Evolutionary conservation across 2,329 filamentous ascomycete species (phyloP).

Genomic region (Pyrenophora teres): DNA sequence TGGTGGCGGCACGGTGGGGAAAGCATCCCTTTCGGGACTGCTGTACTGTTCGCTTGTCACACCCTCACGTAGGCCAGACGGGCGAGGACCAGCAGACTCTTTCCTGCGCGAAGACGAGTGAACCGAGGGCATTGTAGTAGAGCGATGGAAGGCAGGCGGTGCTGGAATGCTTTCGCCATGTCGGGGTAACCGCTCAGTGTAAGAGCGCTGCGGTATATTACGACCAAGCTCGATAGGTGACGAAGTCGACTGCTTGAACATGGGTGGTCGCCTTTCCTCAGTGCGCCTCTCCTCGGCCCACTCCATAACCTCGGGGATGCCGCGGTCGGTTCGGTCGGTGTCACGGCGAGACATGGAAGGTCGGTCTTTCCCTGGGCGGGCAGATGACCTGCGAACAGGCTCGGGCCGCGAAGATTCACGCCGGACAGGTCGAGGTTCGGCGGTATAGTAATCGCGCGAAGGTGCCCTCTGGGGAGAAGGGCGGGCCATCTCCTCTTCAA

Average conservation of each 20-base stretch:
- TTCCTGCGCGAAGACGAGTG: slow-evolving; percentile 35
- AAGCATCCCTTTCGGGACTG: slow-evolving; percentile 27
- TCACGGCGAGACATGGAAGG: slow-evolving; percentile 30
- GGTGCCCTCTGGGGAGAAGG: slow-evolving; percentile 36
- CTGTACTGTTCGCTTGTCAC: slow-evolving; percentile 32
- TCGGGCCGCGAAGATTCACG: slow-evolving; percentile 35
- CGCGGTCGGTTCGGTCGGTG: slow-evolving; percentile 36
- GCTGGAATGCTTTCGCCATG: slow-evolving; percentile 39
- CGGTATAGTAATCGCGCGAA: slow-evolving; percentile 38
- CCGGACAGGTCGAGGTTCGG: slow-evolving; percentile 31
- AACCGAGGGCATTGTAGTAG: slow-evolving; percentile 50
- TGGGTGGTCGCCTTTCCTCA: slow-evolving; percentile 30
- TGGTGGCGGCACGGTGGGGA: slow-evolving; percentile 28
- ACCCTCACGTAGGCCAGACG: slow-evolving; percentile 40
- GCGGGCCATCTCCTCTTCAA: slow-evolving; percentile 29
- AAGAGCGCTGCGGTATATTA: slow-evolving; percentile 36
- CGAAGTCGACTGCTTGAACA: slow-evolving; percentile 47
- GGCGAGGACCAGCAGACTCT: slow-evolving; percentile 24
- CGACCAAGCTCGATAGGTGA: slow-evolving; percentile 42
- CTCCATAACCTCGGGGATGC: slow-evolving; percentile 40
- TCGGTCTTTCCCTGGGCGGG: slow-evolving; percentile 38
- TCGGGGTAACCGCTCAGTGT: slow-evolving; percentile 32
- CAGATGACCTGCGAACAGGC: slow-evolving; percentile 41
- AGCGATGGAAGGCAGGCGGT: slow-evolving; percentile 46
- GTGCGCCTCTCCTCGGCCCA: slow-evolving; percentile 33